Evolutionary conservation across 1,284 basidiomycete genomes (phyloP).

Genomic region (Leccinum laetum): DNA sequence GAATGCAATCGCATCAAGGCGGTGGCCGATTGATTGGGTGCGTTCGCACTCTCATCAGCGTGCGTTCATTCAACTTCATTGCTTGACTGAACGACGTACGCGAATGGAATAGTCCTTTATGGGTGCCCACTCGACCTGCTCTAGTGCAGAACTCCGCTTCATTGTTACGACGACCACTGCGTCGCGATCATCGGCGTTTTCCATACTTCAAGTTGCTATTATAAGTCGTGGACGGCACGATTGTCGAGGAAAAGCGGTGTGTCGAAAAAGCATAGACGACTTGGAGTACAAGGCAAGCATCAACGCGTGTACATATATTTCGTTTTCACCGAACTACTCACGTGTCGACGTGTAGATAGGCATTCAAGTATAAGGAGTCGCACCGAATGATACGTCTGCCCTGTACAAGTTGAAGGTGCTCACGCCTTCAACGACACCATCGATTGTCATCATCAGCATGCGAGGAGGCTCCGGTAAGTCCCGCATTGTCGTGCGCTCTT

Average conservation of each 20-base stretch:
- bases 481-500: conserved; percentile 74
- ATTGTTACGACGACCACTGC: conserved; percentile 98
- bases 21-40: conserved; percentile 95
- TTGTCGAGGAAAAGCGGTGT: conserved; percentile 96
- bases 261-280: conserved; percentile 99
- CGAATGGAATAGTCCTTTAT: conserved; percentile 90
- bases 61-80: no score
- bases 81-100: conserved; percentile 55
- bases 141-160: conserved; percentile 72
- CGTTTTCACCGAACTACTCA: background rate
- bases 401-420: conserved; percentile 13
- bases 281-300: conserved; percentile 81
- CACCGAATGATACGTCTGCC: conserved; percentile 36
- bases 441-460: conserved; percentile 91
- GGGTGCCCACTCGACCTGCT: conserved; percentile 71
- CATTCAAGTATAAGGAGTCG: conserved; percentile 85
- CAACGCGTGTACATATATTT: background rate
- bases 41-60: background rate
- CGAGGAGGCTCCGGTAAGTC: conserved; percentile 92
- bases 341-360: conserved; percentile 64
- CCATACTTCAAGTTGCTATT: conserved; percentile 68
- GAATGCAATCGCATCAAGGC: conserved; percentile 97
- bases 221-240: conserved; percentile 64
- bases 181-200: conserved; percentile 95
- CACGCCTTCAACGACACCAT: conserved; percentile 22